Base-by-base conservation (phyloP, 768 basidiomycete genomes). In the Mycena venus region DNA sequence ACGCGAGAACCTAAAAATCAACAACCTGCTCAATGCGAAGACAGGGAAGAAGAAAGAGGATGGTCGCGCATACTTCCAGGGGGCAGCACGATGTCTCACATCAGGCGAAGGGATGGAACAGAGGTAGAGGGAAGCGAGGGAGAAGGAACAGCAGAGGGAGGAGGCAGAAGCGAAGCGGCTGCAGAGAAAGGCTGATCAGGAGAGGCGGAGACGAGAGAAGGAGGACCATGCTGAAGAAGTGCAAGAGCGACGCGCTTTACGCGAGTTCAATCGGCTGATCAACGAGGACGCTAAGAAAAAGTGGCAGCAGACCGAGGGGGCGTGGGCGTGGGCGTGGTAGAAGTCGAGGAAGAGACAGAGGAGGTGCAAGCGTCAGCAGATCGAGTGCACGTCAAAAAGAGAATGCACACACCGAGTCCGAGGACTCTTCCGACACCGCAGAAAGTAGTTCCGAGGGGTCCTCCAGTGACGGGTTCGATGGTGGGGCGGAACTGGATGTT, bases 1-100 rank as follows among this genome's bases (percentile, higher is more conserved):
- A 44, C 62, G 44, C 2, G 62, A 64, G 62, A 64, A 64, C 29
- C 62, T 64, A 19, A 63, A 63, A 32, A 34, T 63, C 62, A 63
- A 63, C 21, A 63, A 63, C n/a, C 32, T 31, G 62, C 42, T 63
- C 1, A 63, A 63, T 49, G 62, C 62, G 15, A 63, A 63, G 44
- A n/a, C 14, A 23, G 62, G 62, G 62, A 63, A 63, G 62, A 29
- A 49, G 19, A 63, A 63, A 25, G 62, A 63, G 27, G 27, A 21
- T 59, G 56, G 23, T 29, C 60, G 60, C n/a, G 14, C 23, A 29
- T 38, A 62, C 27, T 62, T 62, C 29, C 60, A 62, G 38, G 60
- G n/a, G 27, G 60, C 38, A 19, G 60, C 38, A 42, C 60, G 38
- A 42, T 62, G 60, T 25, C 25, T 62, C 1, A 62, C 60, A 42